phyloP scores from a whole-genome alignment of 805 yeast genomes.

The Yarrowia keelungensis region DNA sequence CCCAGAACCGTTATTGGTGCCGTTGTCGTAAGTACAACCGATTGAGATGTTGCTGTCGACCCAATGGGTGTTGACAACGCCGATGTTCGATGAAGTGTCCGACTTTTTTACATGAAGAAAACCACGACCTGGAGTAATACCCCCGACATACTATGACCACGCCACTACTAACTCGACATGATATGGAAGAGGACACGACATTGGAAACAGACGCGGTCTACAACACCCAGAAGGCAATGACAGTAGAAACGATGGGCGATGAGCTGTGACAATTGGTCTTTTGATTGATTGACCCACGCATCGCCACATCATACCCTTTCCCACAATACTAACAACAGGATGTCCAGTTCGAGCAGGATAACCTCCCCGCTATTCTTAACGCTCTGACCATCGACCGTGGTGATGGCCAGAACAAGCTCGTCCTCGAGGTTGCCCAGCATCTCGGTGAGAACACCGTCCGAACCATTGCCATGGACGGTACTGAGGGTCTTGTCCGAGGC shows the following conservation, averaged over 20 bases:
- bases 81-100: constrained; percentile 9
- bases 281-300: neutral
- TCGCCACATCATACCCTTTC: too few relatives aligned
- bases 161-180: neutral
- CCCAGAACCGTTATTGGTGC: constrained; percentile 96
- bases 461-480: constrained; percentile 99
- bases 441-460: constrained; percentile 99
- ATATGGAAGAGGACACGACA: neutral
- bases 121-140: neutral
- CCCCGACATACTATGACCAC: too few relatives aligned
- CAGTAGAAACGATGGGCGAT: neutral
- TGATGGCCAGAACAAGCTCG: constrained; percentile 70
- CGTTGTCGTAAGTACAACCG: constrained; percentile 67
- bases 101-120: neutral
- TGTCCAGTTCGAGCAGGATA: constrained; percentile 97
- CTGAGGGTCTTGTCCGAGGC: constrained; percentile 99
- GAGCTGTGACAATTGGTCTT: too few relatives aligned
- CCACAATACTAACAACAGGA: constrained; percentile 50
- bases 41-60: neutral
- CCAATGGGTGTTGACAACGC: neutral
- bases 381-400: constrained; percentile 88
- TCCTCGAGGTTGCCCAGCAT: constrained; percentile 99
- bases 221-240: neutral
- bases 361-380: constrained; percentile 95
- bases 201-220: too few relatives aligned